phyloP scores from a whole-genome alignment of 2,329 filamentous ascomycete genomes.

The Davidsoniella australis region DNA sequence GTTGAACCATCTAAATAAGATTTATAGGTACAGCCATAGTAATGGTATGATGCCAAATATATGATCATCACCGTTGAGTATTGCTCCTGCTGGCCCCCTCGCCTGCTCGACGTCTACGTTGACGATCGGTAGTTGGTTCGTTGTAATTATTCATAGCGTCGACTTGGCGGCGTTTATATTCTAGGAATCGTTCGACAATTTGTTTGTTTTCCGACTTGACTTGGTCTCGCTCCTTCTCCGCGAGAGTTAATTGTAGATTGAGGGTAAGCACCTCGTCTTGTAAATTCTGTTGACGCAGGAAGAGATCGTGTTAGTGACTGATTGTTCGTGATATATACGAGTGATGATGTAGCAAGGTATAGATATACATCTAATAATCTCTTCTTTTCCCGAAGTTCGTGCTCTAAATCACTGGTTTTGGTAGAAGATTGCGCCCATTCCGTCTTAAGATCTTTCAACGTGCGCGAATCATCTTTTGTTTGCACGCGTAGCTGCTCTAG shows the following conservation, averaged over 20 bases:
- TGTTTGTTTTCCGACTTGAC: slow-evolving; percentile 73
- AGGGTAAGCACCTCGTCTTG: slow-evolving; percentile 86
- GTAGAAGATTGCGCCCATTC: slow-evolving; percentile 45
- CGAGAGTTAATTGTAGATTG: slow-evolving; percentile 74
- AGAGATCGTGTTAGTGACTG: too few species aligned
- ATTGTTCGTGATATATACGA: not conserved
- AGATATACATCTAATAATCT: slow-evolving; percentile 54
- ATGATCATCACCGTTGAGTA: too few species aligned
- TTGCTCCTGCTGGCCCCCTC: not conserved
- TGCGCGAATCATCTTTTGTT: slow-evolving; percentile 39
- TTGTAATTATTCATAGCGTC: slow-evolving; percentile 16
- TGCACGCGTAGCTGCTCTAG: slow-evolving; percentile 44
- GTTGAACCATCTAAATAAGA: too few species aligned
- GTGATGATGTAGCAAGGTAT: not conserved
- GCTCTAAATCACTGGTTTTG: slow-evolving; percentile 62
- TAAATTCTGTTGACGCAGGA: slow-evolving; percentile 38
- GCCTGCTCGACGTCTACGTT: slow-evolving; percentile 49
- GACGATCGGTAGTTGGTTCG: not conserved
- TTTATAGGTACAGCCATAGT: too few species aligned
- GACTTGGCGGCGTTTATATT: slow-evolving; percentile 68
- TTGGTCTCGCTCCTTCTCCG: slow-evolving; percentile 56
- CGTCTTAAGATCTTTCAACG: slow-evolving; percentile 42
- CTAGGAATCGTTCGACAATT: slow-evolving; percentile 82
- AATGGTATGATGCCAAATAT: too few species aligned
- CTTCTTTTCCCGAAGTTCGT: slow-evolving; percentile 70